phyloP scores from a whole-genome alignment of 2,329 filamentous ascomycete genomes.

The Tolypocladium endophyticum region DNA sequence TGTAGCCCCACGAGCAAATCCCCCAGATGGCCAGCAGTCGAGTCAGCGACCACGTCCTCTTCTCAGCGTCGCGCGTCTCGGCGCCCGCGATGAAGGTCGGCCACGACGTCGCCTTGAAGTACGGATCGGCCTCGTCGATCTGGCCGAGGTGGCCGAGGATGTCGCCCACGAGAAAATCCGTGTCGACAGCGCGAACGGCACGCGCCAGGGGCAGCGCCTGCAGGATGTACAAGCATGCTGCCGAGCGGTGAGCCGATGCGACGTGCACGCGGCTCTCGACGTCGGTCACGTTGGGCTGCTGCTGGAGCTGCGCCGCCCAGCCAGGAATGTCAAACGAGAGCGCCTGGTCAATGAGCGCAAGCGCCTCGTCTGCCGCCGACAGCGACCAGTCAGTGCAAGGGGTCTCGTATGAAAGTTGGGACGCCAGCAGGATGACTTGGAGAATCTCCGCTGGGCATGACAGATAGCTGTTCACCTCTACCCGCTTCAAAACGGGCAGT shows the following conservation, averaged over 20 bases:
- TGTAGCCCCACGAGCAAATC: conserved; percentile 38
- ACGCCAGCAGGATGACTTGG: conserved; percentile 32
- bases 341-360: conserved; percentile 29
- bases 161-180: conserved; percentile 34
- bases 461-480: conserved; percentile 30
- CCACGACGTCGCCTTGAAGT: conserved; percentile 52
- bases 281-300: conserved; percentile 23
- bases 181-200: conserved; percentile 25
- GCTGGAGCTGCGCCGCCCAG: conserved; percentile 30
- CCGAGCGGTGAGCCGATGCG: conserved; percentile 34
- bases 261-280: conserved; percentile 31
- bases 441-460: conserved; percentile 32
- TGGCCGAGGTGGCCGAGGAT: conserved; percentile 39
- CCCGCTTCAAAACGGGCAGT: conserved; percentile 27
- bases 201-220: conserved; percentile 29
- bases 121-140: conserved; percentile 35
- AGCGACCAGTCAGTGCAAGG: conserved; percentile 19
- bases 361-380: conserved; percentile 22
- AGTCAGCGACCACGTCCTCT: conserved; percentile 40
- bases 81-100: conserved; percentile 48
- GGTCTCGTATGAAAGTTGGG: conserved; percentile 29
- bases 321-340: conserved; percentile 29
- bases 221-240: conserved; percentile 36
- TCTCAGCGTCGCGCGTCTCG: conserved; percentile 35
- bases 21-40: conserved; percentile 33